Evolutionary conservation across 1,139 yeast species (phyloP), one percentile per base, ranked within the genome.

Genomic region (Yamadazyma atlantica): DNA sequence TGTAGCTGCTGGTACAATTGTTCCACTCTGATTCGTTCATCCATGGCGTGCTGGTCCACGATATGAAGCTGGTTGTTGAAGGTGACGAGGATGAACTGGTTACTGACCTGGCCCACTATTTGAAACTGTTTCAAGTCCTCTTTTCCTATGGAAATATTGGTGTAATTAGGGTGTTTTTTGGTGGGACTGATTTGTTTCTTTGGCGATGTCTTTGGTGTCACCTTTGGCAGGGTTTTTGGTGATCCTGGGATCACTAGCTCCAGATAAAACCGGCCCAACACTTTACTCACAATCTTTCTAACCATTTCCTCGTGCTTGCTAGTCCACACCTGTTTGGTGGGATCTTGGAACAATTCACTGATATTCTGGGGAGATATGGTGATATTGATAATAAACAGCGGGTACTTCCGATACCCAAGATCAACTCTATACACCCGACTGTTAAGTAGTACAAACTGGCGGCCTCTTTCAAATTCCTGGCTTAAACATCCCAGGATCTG

Each of bases 1-100:
- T 28, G n/a, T 9, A 28, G 50, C 10, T 66, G 64, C 29, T 53
- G 49, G 10, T 76, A 57, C 6, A 73, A 49, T 2, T 44, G 37
- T 49, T 86, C 95, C 2, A 82, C 69, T 31, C 66, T 64, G 0
- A 84, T 61, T 34, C 95, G 55, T 51, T 85, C 95, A 55, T 84
- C 92, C 33, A 82, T 77, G 1, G 95, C 94, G 62, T 86, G 95
- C 53, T 85, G 95, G 50, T 86, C 95, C 2, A 83, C 50, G 1
- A 75, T 58, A 10, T 73, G 53, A 3, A 82, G 49, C 3, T 44
- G 21, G 4, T 40, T 28, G 1, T 33, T 32, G 17, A 61, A 38
- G 14, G 54, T 58, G 2, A 74, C 57, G 13, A 85, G 56, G 15
- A 85, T 75, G 49, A 83, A 84, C 48, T 78, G 79, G 4, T 60